Evolutionary conservation across 2,329 filamentous ascomycete genomes (phyloP), one percentile per base, ranked within the genome.

Genomic region (Neonectria ditissima): DNA sequence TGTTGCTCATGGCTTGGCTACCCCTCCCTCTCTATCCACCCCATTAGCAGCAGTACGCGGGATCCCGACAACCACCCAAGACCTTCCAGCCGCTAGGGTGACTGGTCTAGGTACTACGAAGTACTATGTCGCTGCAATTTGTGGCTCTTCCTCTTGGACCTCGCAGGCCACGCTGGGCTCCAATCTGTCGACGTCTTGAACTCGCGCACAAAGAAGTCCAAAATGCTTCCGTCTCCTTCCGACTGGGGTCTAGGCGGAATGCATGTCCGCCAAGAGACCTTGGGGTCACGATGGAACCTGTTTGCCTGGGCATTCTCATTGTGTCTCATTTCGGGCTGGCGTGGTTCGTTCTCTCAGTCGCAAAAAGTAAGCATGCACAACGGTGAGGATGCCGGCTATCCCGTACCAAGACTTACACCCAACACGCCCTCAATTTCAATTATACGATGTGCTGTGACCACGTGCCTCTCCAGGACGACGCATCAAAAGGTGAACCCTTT

Each of bases 371-470:
- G 63, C 62, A 63, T 52, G 66, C 56, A 61, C 63, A 47, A 63
- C 58, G 32, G 39, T 59, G 51, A 70, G 47, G 56, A 67, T 74
- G 72, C 72, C 72, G 72, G 66, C 61, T 59, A 69, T 70, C 65
- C 72, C 72, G 72, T 73, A 71, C 72, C 70, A 74, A 74, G 72
- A 69, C 69, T 70, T 73, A 59, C 64, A 62, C 66, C 53, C 51
- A 63, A 47, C 68, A 73, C 66, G 66, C 67, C 70, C 70, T 70
- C 71, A 73, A 73, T 72, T 69, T 72, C 63, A 57, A 69, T 64
- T 65, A 68, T 72, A 68, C 66, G 63, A 69, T 56, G 57, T 61
- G 53, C 59, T 54, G 58, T 55, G 66, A 69, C 63, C 71, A 73
- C 68, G 69, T 73, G 71, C 71, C 62, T 68, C 52, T 51, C 47